Evolutionary conservation across 768 basidiomycete species (phyloP), one percentile per base, ranked within the genome.

Genomic region (Russula sp.): DNA sequence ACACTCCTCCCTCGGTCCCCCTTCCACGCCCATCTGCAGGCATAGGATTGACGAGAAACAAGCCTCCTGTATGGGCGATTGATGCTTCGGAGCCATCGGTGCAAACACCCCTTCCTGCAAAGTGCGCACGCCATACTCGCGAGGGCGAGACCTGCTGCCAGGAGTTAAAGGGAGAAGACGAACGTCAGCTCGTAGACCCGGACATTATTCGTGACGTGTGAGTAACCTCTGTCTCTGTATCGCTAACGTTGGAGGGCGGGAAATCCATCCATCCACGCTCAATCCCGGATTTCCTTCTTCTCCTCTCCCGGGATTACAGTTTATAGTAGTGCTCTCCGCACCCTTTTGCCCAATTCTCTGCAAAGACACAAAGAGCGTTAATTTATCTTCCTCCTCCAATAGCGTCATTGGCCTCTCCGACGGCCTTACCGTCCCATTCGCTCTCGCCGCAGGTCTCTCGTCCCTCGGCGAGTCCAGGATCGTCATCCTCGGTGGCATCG

Each of bases 401-500:
- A 92, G 92, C 55, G 83, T 94, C 53, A 94, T 94, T 65, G 93
- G 93, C n/a, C 84, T 94, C 10, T 90, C 89, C 0, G 92, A 94
- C 70, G 92, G 93, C 8, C 77, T 94, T 56, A 95, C 94, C 0
- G 92, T 96, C 1, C 94, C 94, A 0, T 96, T 96, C 72, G 94
- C 94, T 10, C 78, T 96, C 44, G 85, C 94, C 2, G 94, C 94
- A 5, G 94, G 94, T 61, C 82, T 95, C 28, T 90, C 91, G 13
- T 89, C 94, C 13, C 81, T 97, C 44, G 95, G 95, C 53, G 86
- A 90, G 64, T 94, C 92, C 8, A 85, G 82, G 60, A 82, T 98
- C n/a, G 97, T 99, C 67, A 89, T 96, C 55, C 83, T 96, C 32
- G 96, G 94, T 59, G 97, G 97, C 18, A 78, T 97, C 40, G 96